Conservation (phyloP, 2,329 filamentous ascomycete species). For the Akanthomyces dipterigenus region DNA sequence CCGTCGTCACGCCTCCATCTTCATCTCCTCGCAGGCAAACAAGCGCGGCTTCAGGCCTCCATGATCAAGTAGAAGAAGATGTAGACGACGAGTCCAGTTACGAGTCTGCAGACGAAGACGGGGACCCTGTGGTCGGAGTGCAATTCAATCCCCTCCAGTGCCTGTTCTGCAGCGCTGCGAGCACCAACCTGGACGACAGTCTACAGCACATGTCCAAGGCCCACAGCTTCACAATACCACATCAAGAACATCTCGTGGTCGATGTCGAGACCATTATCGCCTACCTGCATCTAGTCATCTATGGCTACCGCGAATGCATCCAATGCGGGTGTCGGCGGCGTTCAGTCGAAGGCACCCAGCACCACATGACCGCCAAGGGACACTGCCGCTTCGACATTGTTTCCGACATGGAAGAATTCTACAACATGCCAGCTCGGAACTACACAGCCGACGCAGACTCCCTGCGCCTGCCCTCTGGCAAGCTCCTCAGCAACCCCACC, state of each 20-base stretch:
- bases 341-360: constrained; percentile 38
- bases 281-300: constrained; percentile 44
- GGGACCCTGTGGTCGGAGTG: not conserved
- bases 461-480: constrained; percentile 30
- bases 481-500: constrained; percentile 22
- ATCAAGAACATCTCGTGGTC: constrained; percentile 33
- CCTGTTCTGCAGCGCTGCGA: constrained; percentile 34
- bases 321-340: constrained; percentile 38
- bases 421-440: constrained; percentile 18
- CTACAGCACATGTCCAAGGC: constrained; percentile 41
- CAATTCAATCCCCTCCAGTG: constrained; percentile 28
- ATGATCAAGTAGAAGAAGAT: not conserved
- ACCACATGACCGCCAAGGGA: constrained; percentile 44
- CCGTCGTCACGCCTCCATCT: constrained; percentile 11
- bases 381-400: constrained; percentile 40
- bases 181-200: constrained; percentile 28
- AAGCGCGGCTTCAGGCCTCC: not conserved
- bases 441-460: constrained; percentile 17
- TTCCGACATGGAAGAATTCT: constrained; percentile 36
- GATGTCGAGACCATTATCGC: constrained; percentile 39
- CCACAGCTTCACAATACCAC: constrained; percentile 40
- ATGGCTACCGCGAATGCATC: constrained; percentile 44
- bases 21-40: not conserved
- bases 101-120: not conserved
- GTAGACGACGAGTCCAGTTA: not conserved